Percentiles rank a stretch among this genome's conserved stretches.
These are phyloP conservation scores for Erysiphe pulchra DNA, from an alignment of 2,329 filamentous ascomycete species.

Conservation along the genomic window DNA sequence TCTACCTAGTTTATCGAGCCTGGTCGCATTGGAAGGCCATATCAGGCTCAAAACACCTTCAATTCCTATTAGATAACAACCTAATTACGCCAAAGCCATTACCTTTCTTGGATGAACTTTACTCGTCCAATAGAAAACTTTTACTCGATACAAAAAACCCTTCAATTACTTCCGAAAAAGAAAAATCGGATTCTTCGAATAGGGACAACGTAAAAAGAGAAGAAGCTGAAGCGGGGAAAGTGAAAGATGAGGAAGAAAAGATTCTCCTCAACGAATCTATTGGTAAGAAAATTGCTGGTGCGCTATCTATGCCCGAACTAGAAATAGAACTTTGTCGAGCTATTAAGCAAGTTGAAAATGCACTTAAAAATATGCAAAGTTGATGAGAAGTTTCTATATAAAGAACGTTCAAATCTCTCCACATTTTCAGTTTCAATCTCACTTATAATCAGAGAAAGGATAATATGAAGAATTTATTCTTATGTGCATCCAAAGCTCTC, in stretches of 20 bases:
- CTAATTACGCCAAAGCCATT: constrained; percentile 42
- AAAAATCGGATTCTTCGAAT: too few species aligned
- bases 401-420: too few species aligned
- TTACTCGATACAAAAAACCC: constrained; percentile 6
- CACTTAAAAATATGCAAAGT: constrained; percentile 3
- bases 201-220: background rate
- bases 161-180: constrained; percentile 1
- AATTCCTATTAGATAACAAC: constrained; percentile 53
- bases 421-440: too few species aligned
- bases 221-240: constrained; percentile 3
- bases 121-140: too few species aligned
- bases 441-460: too few species aligned
- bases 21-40: constrained; percentile 84
- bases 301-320: constrained; percentile 41
- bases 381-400: too few species aligned
- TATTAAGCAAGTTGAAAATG: constrained; percentile 41
- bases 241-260: constrained; percentile 12
- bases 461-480: too few species aligned
- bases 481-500: too few species aligned
- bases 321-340: constrained; percentile 50
- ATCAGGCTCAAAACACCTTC: constrained; percentile 58
- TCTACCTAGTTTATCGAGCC: constrained; percentile 75
- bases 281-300: constrained; percentile 30
- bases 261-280: constrained; percentile 24
- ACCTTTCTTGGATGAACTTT: constrained; percentile 46